Base-by-base conservation (phyloP, 805 yeast species). In the Metschnikowia aberdeeniae region DNA sequence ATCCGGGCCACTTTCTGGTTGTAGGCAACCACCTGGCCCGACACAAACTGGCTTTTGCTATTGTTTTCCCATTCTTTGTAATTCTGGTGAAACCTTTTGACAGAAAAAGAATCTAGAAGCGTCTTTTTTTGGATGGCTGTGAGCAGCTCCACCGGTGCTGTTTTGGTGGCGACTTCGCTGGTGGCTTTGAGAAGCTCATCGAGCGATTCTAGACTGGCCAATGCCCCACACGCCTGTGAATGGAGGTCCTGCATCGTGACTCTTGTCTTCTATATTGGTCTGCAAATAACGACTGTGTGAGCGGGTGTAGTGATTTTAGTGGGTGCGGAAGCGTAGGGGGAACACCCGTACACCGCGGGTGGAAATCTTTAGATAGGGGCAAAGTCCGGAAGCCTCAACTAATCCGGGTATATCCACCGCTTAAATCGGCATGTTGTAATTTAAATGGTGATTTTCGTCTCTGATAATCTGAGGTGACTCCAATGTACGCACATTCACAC, bases 61-160 rank as follows among this genome's bases (percentile, higher is more conserved):
- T 43, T 40, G 27, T 52, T 34, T 36, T 67, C 64, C 66, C 66
- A 63, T 17, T 53, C 58, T 49, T 64, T 62, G 51, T 56, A 63
- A 5, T 54, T 57, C 36, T 56, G 53, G 35, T 67, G 70, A 37
- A 63, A 56, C 45, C 57, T 59, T 48, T 58, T 67, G 34, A 66
- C 60, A 20, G 57, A 43, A 46, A 65, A 67, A 20, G 75, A 68
- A 44, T 68, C 75, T 13, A 69, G 51, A 29, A 49, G 49, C 27
- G 41, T 47, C 7, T 35, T 32, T 12, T 43, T 33, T 34, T 45
- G 47, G 29, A 22, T 5, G 11, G 12, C 22, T 5, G 37, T 14
- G 22, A 49, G 36, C 14, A 40, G 32, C 1, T 40, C 45, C 6
- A 34, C 28, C 9, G 31, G 10, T 2, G 28, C 36, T 14, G n/a